Base-by-base conservation (phyloP, 768 basidiomycete species). In the Cystobasidium ongulense region DNA sequence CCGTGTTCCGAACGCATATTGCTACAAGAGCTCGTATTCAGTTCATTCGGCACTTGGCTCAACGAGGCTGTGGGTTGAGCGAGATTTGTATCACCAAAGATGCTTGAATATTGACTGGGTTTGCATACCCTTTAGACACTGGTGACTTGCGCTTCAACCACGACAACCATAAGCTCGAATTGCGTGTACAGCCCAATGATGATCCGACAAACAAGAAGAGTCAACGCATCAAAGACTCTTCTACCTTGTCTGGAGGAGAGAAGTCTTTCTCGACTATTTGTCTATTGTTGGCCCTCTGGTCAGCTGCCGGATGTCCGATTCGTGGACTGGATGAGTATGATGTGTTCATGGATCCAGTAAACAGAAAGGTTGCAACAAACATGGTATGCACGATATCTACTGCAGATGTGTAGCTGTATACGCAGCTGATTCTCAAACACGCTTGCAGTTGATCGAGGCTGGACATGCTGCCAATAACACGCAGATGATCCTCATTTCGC, bases 251-350 rank as follows among this genome's bases (percentile, higher is more conserved):
- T 27, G 74, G 74, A 27, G 75, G 74, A 46, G 54, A 50, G 39
- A 50, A 72, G 71, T 94, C 91, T 7, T 99, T 96, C 82, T 90
- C 93, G 5, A 98, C 95, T 0, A 92, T 97, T 75, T 94, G 92
- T 77, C 81, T 99, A 64, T 83, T 99, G 59, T 83, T 98, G n/a
- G 88, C 96, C 2, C 84, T 99, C 54, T 99, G 96, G 96, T 91
- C 96, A 78, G 88, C 91, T 18, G 92, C 94, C 71, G 89, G 90
- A 0, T 94, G 94, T 80, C 96, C 96, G 0, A 84, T 99, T 57
- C 85, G 96, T 73, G 97, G 95, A 79, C 86, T 98, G 88, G 96
- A 99, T 78, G 96, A 99, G 80, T 99, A 96, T 80, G 95, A 98
- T 78, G 95, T 97, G 13, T 97, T 95, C 84, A 92, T 98, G 73